These are phyloP conservation scores for Serendipita sp. DNA, from an alignment of 768 basidiomycete genomes.

Conservation along the genomic window DNA sequence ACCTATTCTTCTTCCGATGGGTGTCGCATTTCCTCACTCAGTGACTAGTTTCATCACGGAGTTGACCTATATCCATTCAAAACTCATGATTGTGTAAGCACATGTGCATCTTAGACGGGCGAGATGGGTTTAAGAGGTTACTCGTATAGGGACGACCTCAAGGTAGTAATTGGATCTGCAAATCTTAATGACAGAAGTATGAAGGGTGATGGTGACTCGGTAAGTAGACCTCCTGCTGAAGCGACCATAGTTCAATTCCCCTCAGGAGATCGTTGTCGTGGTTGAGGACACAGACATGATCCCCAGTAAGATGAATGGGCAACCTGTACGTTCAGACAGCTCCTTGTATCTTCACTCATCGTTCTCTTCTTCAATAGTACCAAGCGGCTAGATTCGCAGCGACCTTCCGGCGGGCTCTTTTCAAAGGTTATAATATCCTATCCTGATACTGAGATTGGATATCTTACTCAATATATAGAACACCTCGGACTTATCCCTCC, in stretches of 20 bases:
- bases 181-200: constrained; percentile 84
- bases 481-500: constrained; percentile 76
- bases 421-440: constrained; percentile 38
- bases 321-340: constrained; percentile 22
- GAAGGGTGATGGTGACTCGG: constrained; percentile 22
- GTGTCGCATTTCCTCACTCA: neutral
- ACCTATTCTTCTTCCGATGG: neutral
- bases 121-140: constrained; percentile 33
- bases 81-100: constrained; percentile 81
- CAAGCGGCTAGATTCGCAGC: constrained; percentile 68
- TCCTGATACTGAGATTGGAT: neutral
- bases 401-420: constrained; percentile 66
- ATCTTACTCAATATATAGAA: constrained; percentile 29
- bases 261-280: constrained; percentile 66
- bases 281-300: constrained; percentile 80
- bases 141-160: neutral
- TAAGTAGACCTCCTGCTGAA: neutral
- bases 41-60: constrained; percentile 53
- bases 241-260: neutral
- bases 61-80: constrained; percentile 68
- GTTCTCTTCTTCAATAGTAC: constrained; percentile 22
- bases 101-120: constrained; percentile 64
- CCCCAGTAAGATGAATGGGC: constrained; percentile 60
- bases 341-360: neutral
- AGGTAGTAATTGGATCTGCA: constrained; percentile 58